Evolutionary conservation across 768 basidiomycete species (phyloP).

Genomic region (Sarcomyxa edulis): DNA sequence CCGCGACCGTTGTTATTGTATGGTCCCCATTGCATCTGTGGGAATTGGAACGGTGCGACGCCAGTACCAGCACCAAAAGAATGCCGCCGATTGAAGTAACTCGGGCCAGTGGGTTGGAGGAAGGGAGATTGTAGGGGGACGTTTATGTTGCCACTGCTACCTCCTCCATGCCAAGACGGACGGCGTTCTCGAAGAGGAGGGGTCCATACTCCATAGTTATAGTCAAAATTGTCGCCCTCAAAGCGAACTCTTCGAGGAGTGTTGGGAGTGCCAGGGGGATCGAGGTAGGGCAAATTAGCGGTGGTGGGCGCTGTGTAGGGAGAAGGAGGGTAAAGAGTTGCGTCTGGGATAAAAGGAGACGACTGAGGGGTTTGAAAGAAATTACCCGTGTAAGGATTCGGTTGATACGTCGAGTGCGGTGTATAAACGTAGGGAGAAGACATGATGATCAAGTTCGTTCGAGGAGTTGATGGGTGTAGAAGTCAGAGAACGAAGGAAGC

Average conservation of each 20-base stretch:
- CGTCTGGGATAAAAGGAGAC: slow-evolving; percentile 40
- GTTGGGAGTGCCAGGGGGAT: slow-evolving; percentile 15
- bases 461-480: too few species aligned
- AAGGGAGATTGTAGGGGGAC: slow-evolving; percentile 12
- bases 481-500: too few species aligned
- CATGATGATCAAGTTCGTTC: too few species aligned
- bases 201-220: too few species aligned
- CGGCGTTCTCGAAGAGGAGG: slow-evolving; percentile 27
- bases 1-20: background rate
- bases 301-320: slow-evolving; percentile 27
- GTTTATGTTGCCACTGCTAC: too few species aligned
- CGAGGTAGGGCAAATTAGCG: slow-evolving; percentile 12
- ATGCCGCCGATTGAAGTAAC: slow-evolving; percentile 8
- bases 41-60: slow-evolving; percentile 4
- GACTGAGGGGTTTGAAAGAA: slow-evolving; percentile 24
- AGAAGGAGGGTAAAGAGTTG: slow-evolving; percentile 29
- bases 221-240: slow-evolving; percentile 15
- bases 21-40: slow-evolving; percentile 14
- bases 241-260: slow-evolving; percentile 20
- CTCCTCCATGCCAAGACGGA: slow-evolving; percentile 39
- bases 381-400: slow-evolving; percentile 26
- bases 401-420: slow-evolving; percentile 27
- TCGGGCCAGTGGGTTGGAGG: slow-evolving; percentile 14
- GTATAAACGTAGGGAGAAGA: slow-evolving; percentile 38
- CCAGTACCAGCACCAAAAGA: slow-evolving; percentile 7